phyloP scores from a whole-genome alignment of 108 stramenopile genomes.

The Asterionellopsis glacialis region DNA sequence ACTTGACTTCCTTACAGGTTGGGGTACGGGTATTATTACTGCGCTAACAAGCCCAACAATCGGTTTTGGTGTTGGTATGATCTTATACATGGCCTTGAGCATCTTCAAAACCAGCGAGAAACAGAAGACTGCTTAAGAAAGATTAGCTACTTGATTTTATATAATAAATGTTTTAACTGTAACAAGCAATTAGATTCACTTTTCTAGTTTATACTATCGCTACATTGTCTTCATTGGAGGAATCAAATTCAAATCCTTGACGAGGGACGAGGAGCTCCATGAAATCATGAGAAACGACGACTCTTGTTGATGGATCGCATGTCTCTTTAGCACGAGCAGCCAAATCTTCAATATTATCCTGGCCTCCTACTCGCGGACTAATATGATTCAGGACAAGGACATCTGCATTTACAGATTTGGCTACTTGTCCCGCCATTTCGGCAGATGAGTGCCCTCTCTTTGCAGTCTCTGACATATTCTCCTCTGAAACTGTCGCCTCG shows the following conservation, averaged over 20 bases:
- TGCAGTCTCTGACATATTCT: conserved; percentile 24
- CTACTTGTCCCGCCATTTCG: conserved; percentile 66
- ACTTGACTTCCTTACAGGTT: conserved; percentile 51
- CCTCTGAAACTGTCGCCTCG: conserved; percentile 75
- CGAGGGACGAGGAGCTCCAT: conserved; percentile 71
- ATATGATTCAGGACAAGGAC: conserved; percentile 76
- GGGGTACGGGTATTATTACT: conserved; percentile 60
- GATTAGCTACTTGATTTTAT: not conserved
- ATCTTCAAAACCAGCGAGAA: conserved; percentile 25
- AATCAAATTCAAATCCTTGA: conserved; percentile 55
- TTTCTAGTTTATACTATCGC: not conserved
- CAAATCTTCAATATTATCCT: conserved; percentile 13
- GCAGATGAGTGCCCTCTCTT: conserved; percentile 72
- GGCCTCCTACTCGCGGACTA: conserved; percentile 22
- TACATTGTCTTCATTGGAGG: no score
- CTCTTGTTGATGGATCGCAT: conserved; percentile 25
- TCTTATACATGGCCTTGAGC: conserved; percentile 26
- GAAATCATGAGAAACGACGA: conserved; percentile 64
- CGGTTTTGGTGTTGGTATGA: conserved; percentile 64
- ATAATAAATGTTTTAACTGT: not conserved
- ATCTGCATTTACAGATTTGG: conserved; percentile 39
- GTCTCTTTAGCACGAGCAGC: conserved; percentile 44
- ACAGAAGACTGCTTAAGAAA: conserved; percentile 25
- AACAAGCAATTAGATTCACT: not conserved
- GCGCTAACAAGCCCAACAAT: conserved; percentile 66